phyloP scores from a whole-genome alignment of 2,329 filamentous ascomycete genomes.

The Coniochaeta sp. region DNA sequence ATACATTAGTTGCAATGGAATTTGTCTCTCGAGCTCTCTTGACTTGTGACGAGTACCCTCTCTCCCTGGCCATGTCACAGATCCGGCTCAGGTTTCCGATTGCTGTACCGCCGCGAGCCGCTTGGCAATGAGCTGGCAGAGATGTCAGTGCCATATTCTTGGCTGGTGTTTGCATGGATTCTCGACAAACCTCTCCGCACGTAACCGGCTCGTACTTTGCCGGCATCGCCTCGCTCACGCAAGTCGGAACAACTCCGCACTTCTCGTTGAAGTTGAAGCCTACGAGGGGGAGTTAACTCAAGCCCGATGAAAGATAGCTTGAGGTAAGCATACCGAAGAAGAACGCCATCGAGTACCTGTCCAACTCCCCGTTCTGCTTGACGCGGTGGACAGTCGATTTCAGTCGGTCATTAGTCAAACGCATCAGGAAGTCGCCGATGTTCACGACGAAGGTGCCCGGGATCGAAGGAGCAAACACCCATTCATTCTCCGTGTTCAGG shows the following conservation, averaged over 20 bases:
- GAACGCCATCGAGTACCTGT: slow-evolving; percentile 47
- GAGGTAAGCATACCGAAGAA: slow-evolving; percentile 33
- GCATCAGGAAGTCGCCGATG: slow-evolving; percentile 43
- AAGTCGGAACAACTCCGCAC: slow-evolving; percentile 29
- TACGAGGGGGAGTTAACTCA: background rate
- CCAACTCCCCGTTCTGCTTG: slow-evolving; percentile 28
- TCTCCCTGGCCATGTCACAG: too few species aligned
- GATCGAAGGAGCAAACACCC: slow-evolving; percentile 32
- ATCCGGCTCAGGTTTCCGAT: background rate
- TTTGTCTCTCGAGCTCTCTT: too few species aligned
- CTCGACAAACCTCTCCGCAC: slow-evolving; percentile 22
- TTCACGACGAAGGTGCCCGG: slow-evolving; percentile 40
- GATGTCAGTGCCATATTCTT: background rate
- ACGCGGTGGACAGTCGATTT: slow-evolving; percentile 41
- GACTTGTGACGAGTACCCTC: too few species aligned
- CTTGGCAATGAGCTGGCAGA: background rate
- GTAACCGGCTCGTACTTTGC: slow-evolving; percentile 33
- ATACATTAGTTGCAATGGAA: too few species aligned
- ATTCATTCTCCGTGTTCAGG: slow-evolving; percentile 32
- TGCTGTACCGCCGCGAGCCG: background rate
- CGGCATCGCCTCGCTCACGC: slow-evolving; percentile 27
- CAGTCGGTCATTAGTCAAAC: slow-evolving; percentile 40
- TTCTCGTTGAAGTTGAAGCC: slow-evolving; percentile 34
- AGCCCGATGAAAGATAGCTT: background rate
- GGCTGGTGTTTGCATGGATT: background rate